Conservation (phyloP, 2,329 filamentous ascomycete genomes). For the Fusarium stilboides region DNA sequence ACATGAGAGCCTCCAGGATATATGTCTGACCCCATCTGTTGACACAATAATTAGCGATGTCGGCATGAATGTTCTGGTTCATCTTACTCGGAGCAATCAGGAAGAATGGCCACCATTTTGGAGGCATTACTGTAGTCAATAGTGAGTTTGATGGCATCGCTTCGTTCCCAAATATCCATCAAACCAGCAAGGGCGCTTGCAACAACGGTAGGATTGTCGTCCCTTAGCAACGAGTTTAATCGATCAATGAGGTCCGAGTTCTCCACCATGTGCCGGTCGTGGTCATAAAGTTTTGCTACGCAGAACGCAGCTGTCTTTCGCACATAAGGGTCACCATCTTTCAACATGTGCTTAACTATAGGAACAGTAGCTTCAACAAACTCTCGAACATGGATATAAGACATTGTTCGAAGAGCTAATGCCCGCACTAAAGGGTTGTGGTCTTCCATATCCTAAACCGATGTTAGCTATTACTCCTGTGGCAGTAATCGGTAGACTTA, state of each 20-base stretch:
- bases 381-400: slow-evolving; percentile 96
- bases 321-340: slow-evolving; percentile 93
- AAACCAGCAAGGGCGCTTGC: slow-evolving; percentile 91
- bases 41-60: slow-evolving; percentile 28
- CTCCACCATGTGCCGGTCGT: slow-evolving; percentile 92
- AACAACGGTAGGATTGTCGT: slow-evolving; percentile 98
- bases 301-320: slow-evolving; percentile 97
- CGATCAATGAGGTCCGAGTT: slow-evolving; percentile 91
- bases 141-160: slow-evolving; percentile 96
- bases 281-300: slow-evolving; percentile 97
- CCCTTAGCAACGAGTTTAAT: slow-evolving; percentile 89
- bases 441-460: slow-evolving; percentile 89
- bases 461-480: slow-evolving; percentile 32
- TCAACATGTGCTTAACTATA: slow-evolving; percentile 85
- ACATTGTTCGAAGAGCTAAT: slow-evolving; percentile 93
- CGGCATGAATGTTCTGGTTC: background rate
- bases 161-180: slow-evolving; percentile 99
- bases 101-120: slow-evolving; percentile 96
- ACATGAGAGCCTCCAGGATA: slow-evolving; percentile 97
- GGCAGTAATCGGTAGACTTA: slow-evolving; percentile 57
- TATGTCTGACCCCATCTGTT: slow-evolving; percentile 97
- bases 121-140: slow-evolving; percentile 98
- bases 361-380: slow-evolving; percentile 93
- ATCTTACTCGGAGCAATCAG: slow-evolving; percentile 95
- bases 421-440: slow-evolving; percentile 92